Conservation (phyloP, 2,329 filamentous ascomycete genomes). For the Mollisiaceae sp. region DNA sequence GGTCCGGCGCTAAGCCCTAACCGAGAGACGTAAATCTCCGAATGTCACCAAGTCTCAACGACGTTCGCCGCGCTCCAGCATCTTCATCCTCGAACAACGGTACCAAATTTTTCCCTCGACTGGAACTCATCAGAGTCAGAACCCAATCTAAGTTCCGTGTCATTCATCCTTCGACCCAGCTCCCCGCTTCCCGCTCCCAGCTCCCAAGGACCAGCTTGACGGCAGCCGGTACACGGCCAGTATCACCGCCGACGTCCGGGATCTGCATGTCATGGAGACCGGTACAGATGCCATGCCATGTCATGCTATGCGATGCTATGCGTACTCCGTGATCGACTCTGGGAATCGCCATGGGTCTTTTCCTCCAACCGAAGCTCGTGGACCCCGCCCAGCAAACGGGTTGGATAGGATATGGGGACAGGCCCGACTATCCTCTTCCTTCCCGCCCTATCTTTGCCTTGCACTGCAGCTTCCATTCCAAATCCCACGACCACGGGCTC, state of each 20-base stretch:
- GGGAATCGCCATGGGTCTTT: too few relatives aligned
- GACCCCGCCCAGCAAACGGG: not conserved
- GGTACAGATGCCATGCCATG: too few relatives aligned
- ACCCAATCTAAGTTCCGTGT: not conserved
- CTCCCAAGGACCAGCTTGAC: not conserved
- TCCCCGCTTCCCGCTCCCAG: not conserved
- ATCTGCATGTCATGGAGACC: not conserved
- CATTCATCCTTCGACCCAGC: not conserved
- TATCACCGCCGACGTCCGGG: conserved; percentile 1
- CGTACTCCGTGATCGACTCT: too few relatives aligned
- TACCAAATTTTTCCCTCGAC: not conserved
- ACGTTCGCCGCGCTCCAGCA: not conserved
- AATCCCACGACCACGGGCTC: not conserved
- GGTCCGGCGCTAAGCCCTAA: conserved; percentile 4
- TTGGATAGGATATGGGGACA: not conserved
- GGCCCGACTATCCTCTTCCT: not conserved
- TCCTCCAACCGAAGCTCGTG: too few relatives aligned
- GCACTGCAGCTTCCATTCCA: too few relatives aligned
- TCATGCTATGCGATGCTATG: too few relatives aligned
- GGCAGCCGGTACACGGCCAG: not conserved
- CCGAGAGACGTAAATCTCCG: conserved; percentile 1
- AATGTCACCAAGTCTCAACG: not conserved
- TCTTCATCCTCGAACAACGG: not conserved
- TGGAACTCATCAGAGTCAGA: not conserved
- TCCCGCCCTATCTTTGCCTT: not conserved